phyloP scores from a whole-genome alignment of 371 early-diverging fungal species.

The Globomyces sp. region DNA sequence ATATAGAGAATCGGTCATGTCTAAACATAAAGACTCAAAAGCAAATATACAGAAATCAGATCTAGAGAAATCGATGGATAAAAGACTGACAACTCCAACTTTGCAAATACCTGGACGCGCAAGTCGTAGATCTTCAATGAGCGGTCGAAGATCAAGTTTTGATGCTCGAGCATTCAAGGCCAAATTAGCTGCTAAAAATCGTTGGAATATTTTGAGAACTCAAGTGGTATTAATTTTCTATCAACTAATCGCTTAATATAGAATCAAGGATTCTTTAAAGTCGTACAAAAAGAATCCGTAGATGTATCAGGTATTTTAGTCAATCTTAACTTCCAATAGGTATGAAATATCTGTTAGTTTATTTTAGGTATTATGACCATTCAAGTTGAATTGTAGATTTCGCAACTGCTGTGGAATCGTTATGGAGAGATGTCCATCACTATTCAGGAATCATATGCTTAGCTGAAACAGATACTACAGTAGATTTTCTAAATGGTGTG shows the following conservation, averaged over 20 bases:
- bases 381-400: background rate
- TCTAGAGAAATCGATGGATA: too few relatives aligned
- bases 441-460: background rate
- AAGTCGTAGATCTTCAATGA: too few relatives aligned
- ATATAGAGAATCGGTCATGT: too few relatives aligned
- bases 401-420: constrained; percentile 11
- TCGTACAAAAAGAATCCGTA: constrained; percentile 7
- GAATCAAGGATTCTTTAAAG: constrained; percentile 15
- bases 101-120: too few relatives aligned
- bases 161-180: background rate
- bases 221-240: background rate
- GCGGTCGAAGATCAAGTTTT: too few relatives aligned
- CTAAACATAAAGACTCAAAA: too few relatives aligned
- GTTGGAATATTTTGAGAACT: constrained; percentile 13
- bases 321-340: too few relatives aligned
- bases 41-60: too few relatives aligned
- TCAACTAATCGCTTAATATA: background rate
- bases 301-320: background rate
- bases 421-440: constrained; percentile 11
- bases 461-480: constrained; percentile 7
- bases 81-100: too few relatives aligned
- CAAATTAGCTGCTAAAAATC: background rate
- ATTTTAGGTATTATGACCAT: too few relatives aligned
- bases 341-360: too few relatives aligned
- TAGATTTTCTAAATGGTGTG: constrained; percentile 10